Percentiles rank a stretch among this genome's conserved stretches.
Evolutionary conservation across 1,284 basidiomycete species (phyloP).

Genomic region (Apiotrichum domesticum): DNA sequence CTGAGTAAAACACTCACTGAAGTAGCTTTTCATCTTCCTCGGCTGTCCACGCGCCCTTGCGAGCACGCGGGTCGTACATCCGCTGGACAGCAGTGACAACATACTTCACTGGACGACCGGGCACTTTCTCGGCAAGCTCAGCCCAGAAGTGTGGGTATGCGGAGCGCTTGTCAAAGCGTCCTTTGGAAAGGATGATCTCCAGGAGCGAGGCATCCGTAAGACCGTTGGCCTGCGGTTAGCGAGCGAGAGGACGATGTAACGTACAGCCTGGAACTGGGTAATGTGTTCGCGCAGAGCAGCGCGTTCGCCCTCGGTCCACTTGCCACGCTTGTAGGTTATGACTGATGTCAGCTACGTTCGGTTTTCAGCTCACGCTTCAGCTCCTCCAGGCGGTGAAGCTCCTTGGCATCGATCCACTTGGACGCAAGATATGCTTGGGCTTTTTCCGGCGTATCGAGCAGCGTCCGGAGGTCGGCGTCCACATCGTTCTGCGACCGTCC

Average conservation of each 20-base stretch:
- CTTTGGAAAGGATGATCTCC: conserved; percentile 29
- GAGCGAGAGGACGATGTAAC: not conserved
- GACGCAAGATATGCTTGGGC: conserved; percentile 26
- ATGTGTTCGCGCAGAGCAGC: conserved; percentile 22
- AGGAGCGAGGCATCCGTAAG: conserved; percentile 22
- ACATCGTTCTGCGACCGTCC: not conserved
- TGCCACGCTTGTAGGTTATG: conserved; percentile 32
- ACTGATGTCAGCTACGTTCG: conserved; percentile 14
- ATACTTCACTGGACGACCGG: conserved; percentile 36
- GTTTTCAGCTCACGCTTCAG: conserved; percentile 25
- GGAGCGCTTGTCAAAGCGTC: conserved; percentile 14
- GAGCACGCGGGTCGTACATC: conserved; percentile 33
- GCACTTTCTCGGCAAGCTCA: conserved; percentile 28
- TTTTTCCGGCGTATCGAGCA: not conserved
- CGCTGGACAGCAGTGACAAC: conserved; percentile 33
- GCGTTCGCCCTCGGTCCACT: conserved; percentile 27
- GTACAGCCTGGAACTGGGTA: conserved; percentile 16
- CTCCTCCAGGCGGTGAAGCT: conserved; percentile 29
- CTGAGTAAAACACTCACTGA: conserved; percentile 15
- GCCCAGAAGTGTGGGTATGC: conserved; percentile 34
- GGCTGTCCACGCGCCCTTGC: conserved; percentile 36
- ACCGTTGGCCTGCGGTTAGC: conserved; percentile 4
- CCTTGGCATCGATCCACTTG: conserved; percentile 23
- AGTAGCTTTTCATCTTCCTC: conserved; percentile 33
- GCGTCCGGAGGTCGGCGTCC: not conserved